phyloP scores from a whole-genome alignment of 2,329 filamentous ascomycete species.

The Neurospora sp. region DNA sequence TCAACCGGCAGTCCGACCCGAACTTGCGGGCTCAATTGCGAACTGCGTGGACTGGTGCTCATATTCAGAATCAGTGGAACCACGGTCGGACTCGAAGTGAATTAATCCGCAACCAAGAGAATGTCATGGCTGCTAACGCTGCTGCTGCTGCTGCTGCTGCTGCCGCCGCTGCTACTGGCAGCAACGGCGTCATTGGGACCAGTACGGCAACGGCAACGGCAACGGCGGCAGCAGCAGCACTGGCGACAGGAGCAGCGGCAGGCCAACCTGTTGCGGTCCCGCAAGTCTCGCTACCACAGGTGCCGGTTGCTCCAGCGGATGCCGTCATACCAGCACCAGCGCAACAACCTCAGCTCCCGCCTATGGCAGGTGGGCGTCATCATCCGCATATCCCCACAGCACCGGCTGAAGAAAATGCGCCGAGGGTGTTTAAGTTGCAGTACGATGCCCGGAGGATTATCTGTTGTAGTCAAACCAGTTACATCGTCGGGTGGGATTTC shows the following conservation, averaged over 20 bases:
- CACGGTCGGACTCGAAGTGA: neutral
- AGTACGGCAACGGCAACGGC: neutral
- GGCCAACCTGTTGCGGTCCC: neutral
- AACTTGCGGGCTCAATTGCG: neutral
- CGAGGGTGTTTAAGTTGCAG: slow-evolving; percentile 87
- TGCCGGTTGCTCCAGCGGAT: neutral
- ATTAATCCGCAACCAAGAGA: neutral
- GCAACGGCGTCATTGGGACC: neutral
- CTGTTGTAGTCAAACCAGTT: slow-evolving; percentile 83
- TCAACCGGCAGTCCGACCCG: neutral
- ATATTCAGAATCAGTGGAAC: neutral
- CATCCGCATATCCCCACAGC: slow-evolving; percentile 13
- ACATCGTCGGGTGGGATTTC: slow-evolving; percentile 97
- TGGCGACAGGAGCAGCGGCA: neutral
- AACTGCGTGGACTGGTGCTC: neutral
- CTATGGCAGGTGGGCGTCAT: slow-evolving; percentile 6
- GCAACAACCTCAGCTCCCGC: slow-evolving; percentile 4
- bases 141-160: neutral
- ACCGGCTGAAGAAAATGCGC: slow-evolving; percentile 28
- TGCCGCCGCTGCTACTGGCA: neutral
- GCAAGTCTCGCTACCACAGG: neutral
- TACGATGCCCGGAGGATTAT: slow-evolving; percentile 91
- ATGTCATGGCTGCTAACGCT: neutral
- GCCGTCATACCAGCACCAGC: neutral
- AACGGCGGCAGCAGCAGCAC: neutral